A percentile compares a stretch with the other conserved stretches of the same genome.
These are phyloP conservation scores for Monosporozyma siamensis DNA, from an alignment of 805 yeast species.

Conservation along the genomic window DNA sequence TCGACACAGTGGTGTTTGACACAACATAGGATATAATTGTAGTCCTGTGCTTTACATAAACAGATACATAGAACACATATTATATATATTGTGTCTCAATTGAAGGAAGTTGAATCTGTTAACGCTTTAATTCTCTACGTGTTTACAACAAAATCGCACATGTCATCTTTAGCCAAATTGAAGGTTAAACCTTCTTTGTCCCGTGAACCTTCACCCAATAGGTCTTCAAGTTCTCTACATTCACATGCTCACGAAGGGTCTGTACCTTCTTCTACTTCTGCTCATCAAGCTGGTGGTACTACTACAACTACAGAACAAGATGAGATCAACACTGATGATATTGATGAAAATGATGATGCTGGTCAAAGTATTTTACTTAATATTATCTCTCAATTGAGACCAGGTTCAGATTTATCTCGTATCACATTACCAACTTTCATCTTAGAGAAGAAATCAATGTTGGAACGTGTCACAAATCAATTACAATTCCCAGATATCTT, in stretches of 20 bases:
- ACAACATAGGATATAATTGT: no score
- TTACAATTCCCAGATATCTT: conserved; percentile 71
- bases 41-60: no score
- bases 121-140: no score
- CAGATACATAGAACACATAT: no score
- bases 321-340: conserved; percentile 46
- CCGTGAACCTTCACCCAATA: neutral
- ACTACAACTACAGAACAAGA: conserved; percentile 5
- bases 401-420: conserved; percentile 81
- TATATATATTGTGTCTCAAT: no score
- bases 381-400: conserved; percentile 83
- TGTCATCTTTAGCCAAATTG: conserved; percentile 4
- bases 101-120: no score
- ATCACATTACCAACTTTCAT: conserved; percentile 94
- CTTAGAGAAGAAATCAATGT: conserved; percentile 89
- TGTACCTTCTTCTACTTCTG: no score
- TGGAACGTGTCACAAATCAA: conserved; percentile 88
- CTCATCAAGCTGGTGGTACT: no score
- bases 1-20: no score
- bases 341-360: conserved; percentile 87
- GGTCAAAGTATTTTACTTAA: conserved; percentile 81
- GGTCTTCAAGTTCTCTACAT: neutral
- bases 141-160: no score
- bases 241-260: neutral
- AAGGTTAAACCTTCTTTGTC: neutral